phyloP scores from a whole-genome alignment of 768 basidiomycete genomes.

The Astraeus odoratus region DNA sequence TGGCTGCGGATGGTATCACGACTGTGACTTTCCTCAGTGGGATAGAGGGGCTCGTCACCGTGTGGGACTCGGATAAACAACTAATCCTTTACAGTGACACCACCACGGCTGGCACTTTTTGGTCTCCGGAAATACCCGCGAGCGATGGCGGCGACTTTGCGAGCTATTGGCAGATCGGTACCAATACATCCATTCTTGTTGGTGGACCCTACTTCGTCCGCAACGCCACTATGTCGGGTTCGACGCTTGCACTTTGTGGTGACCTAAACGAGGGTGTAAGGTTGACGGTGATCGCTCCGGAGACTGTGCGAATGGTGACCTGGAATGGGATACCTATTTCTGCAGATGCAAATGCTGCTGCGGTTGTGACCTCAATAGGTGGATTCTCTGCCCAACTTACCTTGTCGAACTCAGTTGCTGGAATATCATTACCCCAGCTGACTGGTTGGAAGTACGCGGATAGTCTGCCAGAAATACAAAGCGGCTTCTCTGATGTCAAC shows the following conservation, averaged over 20 bases:
- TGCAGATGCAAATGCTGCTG: constrained; percentile 29
- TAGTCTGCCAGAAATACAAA: constrained; percentile 63
- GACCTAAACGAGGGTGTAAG: constrained; percentile 56
- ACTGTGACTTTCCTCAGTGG: constrained; percentile 52
- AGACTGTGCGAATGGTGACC: constrained; percentile 42
- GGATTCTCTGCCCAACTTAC: constrained; percentile 44
- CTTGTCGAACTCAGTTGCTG: constrained; percentile 22
- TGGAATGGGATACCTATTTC: constrained; percentile 62
- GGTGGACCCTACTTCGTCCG: constrained; percentile 63
- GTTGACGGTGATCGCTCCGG: constrained; percentile 60
- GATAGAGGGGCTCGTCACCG: constrained; percentile 47
- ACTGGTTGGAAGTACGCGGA: constrained; percentile 69
- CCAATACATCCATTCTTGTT: constrained; percentile 60
- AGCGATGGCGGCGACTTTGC: constrained; percentile 34
- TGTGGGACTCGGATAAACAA: constrained; percentile 62
- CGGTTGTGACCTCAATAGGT: constrained; percentile 28
- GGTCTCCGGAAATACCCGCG: constrained; percentile 59
- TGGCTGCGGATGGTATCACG: constrained; percentile 25
- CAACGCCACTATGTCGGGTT: constrained; percentile 39
- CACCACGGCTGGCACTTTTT: constrained; percentile 62
- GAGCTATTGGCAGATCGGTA: constrained; percentile 69
- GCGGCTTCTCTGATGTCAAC: constrained; percentile 48
- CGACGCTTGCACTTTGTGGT: constrained; percentile 54
- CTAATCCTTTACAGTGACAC: constrained; percentile 66
- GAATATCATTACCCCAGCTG: constrained; percentile 42